phyloP scores from a whole-genome alignment of 257 asterid species.

The Penstemon newberryi region DNA sequence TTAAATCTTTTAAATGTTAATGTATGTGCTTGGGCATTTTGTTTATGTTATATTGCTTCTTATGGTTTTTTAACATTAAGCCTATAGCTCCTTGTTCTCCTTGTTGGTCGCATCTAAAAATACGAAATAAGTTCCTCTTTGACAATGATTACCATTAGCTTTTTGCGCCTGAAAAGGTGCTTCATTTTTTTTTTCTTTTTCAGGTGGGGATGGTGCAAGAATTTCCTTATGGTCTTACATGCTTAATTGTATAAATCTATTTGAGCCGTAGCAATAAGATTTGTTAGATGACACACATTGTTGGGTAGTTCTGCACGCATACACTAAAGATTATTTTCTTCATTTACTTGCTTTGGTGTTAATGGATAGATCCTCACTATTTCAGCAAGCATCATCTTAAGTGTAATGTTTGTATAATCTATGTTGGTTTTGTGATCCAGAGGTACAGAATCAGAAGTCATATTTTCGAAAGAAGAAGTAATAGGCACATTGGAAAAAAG shows the following conservation, averaged over 20 bases:
- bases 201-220: too few species aligned
- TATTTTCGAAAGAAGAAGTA: conserved; percentile 51
- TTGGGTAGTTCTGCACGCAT: conserved; percentile 8
- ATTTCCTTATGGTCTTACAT: not conserved
- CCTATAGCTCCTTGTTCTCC: too few species aligned
- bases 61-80: too few species aligned
- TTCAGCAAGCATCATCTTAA: not conserved
- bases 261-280: conserved; percentile 11
- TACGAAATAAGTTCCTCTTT: too few species aligned
- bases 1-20: too few species aligned
- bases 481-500: conserved; percentile 54
- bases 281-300: conserved; percentile 1
- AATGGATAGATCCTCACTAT: conserved; percentile 12
- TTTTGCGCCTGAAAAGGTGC: not conserved
- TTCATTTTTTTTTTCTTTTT: too few species aligned
- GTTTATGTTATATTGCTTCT: too few species aligned
- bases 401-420: conserved; percentile 6
- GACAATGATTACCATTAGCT: not conserved
- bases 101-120: too few species aligned
- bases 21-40: too few species aligned
- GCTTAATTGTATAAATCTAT: not conserved
- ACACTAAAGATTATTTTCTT: conserved; percentile 6
- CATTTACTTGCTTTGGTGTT: conserved; percentile 24
- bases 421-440: conserved; percentile 33
- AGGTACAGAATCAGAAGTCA: conserved; percentile 35